These are phyloP conservation scores for Geosmithia flava DNA, from an alignment of 2,329 filamentous ascomycete genomes.

Conservation along the genomic window DNA sequence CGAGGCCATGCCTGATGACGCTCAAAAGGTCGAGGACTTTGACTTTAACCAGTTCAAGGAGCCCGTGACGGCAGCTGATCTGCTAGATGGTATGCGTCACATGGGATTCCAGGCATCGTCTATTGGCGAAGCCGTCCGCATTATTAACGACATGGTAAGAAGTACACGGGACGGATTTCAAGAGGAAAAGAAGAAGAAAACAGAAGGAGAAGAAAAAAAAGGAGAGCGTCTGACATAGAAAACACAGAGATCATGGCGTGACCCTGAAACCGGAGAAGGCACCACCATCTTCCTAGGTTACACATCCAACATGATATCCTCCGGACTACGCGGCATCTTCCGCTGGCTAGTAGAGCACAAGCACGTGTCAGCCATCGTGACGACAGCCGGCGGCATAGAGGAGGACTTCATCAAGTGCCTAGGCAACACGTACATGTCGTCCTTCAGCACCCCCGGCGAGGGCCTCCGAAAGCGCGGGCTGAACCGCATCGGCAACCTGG, in stretches of 20 bases:
- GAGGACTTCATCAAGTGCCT: slow-evolving; percentile 99
- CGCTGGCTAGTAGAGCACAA: slow-evolving; percentile 88
- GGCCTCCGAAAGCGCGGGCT: slow-evolving; percentile 73
- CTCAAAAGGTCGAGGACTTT: slow-evolving; percentile 76
- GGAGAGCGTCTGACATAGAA: slow-evolving; percentile 10
- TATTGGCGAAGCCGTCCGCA: slow-evolving; percentile 75
- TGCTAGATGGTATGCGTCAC: slow-evolving; percentile 67
- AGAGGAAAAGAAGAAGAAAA: no score
- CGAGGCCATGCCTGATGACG: slow-evolving; percentile 63
- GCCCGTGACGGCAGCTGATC: slow-evolving; percentile 73
- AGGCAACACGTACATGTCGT: slow-evolving; percentile 82
- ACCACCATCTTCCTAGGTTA: slow-evolving; percentile 97
- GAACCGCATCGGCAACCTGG: slow-evolving; percentile 90
- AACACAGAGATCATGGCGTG: slow-evolving; percentile 57
- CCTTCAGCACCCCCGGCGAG: slow-evolving; percentile 67
- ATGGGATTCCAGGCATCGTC: slow-evolving; percentile 69
- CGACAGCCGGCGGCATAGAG: slow-evolving; percentile 88
- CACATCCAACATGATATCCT: slow-evolving; percentile 95
- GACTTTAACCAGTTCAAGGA: slow-evolving; percentile 78
- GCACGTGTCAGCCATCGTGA: slow-evolving; percentile 87
- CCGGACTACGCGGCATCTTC: slow-evolving; percentile 79
- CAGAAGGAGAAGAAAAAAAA: no score
- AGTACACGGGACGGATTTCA: background rate
- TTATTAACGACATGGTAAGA: slow-evolving; percentile 88
- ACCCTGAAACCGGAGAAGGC: slow-evolving; percentile 63